phyloP scores from a whole-genome alignment of 129 eudicot genomes.

The Pseudognaphalium luteoalbum region DNA sequence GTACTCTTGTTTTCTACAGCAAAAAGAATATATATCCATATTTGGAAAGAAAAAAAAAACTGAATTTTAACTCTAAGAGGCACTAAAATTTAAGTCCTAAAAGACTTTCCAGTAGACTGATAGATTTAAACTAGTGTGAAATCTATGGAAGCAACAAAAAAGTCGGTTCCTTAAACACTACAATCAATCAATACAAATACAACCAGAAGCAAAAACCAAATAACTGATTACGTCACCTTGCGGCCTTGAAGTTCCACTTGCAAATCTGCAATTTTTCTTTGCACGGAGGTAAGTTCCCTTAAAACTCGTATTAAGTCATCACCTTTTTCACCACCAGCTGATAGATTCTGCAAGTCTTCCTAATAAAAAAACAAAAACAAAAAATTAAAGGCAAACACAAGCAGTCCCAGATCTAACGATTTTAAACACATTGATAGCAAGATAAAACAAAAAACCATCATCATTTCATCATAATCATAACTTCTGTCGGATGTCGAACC shows the following conservation, averaged over 20 bases:
- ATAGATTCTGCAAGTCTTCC: conserved; percentile 72
- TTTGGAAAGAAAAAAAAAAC: not conserved
- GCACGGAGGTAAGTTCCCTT: conserved; percentile 85
- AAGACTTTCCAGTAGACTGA: not conserved
- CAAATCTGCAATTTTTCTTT: conserved; percentile 87
- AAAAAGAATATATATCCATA: not conserved
- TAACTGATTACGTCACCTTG: conserved; percentile 51
- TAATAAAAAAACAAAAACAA: conserved; percentile 21
- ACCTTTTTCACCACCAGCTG: conserved; percentile 64
- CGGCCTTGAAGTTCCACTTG: conserved; percentile 98
- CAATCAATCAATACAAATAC: not conserved
- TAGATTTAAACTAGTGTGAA: not conserved
- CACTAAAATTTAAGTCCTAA: not conserved
- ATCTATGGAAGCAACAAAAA: not conserved
- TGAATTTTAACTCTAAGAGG: not conserved
- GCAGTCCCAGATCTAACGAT: not conserved
- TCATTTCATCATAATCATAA: not conserved
- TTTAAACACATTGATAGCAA: not conserved
- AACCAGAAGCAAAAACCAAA: not conserved
- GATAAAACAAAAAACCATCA: not conserved
- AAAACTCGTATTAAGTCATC: conserved; percentile 84
- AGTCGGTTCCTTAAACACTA: not conserved
- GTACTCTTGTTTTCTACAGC: not conserved
- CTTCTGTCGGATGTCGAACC: not conserved
- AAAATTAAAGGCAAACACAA: conserved; percentile 7